Evolutionary conservation across 805 yeast genomes (phyloP).

Genomic region (Candida rishiriensis): DNA sequence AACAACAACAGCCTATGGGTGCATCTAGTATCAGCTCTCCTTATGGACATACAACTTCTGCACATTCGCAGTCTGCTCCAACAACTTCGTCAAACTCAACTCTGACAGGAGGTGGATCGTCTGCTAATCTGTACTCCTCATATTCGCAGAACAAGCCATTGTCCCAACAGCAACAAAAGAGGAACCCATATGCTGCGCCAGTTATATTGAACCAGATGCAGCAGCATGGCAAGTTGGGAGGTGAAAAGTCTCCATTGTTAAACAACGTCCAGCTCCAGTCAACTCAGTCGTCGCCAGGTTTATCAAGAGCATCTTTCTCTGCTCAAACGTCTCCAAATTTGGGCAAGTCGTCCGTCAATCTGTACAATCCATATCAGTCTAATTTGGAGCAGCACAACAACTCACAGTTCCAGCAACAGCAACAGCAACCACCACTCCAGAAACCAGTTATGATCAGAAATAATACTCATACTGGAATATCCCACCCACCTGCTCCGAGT

Average conservation of each 20-base stretch:
- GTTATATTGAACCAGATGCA: neutral
- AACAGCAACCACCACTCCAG: too few relatives aligned
- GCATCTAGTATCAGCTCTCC: constrained; percentile 1
- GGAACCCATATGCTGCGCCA: constrained; percentile 12
- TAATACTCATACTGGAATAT: too few relatives aligned
- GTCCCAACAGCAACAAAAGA: constrained; percentile 6
- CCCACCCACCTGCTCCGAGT: too few relatives aligned
- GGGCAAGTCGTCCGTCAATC: too few relatives aligned
- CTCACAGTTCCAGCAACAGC: too few relatives aligned
- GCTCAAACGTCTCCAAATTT: too few relatives aligned
- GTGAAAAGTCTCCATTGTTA: neutral
- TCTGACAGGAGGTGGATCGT: constrained; percentile 7
- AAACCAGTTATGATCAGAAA: too few relatives aligned
- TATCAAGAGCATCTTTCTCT: too few relatives aligned
- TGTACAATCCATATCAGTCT: too few relatives aligned
- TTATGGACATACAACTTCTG: constrained; percentile 5
- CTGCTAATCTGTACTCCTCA: constrained; percentile 6
- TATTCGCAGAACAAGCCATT: constrained; percentile 11
- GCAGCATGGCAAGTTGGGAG: neutral
- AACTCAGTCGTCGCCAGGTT: too few relatives aligned
- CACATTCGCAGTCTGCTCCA: constrained; percentile 21
- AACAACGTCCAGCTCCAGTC: neutral
- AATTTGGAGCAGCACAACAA: too few relatives aligned
- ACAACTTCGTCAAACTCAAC: constrained; percentile 21
- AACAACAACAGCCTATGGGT: neutral